Conservation (phyloP, 768 basidiomycete genomes). For the Boletus reticuloceps region DNA sequence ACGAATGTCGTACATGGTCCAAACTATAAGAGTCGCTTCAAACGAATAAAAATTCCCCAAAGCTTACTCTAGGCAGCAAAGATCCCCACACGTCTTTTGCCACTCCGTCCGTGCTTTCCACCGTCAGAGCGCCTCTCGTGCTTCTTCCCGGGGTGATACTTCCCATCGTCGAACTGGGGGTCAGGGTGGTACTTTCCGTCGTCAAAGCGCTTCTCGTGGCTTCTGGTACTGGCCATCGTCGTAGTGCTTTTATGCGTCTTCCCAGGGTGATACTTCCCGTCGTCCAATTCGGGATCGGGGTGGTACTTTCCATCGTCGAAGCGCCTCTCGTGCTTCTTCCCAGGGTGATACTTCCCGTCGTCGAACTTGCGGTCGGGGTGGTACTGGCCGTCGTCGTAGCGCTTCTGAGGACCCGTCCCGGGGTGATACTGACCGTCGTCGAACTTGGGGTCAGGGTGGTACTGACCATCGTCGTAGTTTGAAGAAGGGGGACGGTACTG, state of each 20-base stretch:
- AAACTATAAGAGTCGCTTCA: constrained; percentile 3
- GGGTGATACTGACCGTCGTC: constrained; percentile 1
- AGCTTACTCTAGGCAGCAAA: neutral
- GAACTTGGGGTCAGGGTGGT: constrained; percentile 3
- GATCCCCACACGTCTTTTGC: neutral
- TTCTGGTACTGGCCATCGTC: neutral
- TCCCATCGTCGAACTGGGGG: neutral
- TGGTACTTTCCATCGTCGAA: neutral
- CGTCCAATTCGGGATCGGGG: neutral
- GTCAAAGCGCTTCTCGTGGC: neutral
- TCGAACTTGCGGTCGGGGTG: constrained; percentile 5
- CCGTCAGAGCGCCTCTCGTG: constrained; percentile 1
- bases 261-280: too few relatives aligned
- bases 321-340: neutral
- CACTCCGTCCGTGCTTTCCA: neutral
- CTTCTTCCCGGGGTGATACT: constrained; percentile 4
- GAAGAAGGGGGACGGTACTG: too few relatives aligned
- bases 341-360: neutral
- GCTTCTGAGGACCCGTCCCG: neutral
- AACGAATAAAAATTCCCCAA: neutral
- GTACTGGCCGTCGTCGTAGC: neutral
- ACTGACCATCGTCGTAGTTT: too few relatives aligned
- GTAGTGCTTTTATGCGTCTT: too few relatives aligned
- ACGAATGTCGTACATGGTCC: constrained; percentile 12
- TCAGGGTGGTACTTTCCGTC: neutral